Evolutionary conservation across 495 filamentous ascomycete species (phyloP), one percentile per base, ranked within the genome.

Genomic region (Staphylotrichum tortipilum): DNA sequence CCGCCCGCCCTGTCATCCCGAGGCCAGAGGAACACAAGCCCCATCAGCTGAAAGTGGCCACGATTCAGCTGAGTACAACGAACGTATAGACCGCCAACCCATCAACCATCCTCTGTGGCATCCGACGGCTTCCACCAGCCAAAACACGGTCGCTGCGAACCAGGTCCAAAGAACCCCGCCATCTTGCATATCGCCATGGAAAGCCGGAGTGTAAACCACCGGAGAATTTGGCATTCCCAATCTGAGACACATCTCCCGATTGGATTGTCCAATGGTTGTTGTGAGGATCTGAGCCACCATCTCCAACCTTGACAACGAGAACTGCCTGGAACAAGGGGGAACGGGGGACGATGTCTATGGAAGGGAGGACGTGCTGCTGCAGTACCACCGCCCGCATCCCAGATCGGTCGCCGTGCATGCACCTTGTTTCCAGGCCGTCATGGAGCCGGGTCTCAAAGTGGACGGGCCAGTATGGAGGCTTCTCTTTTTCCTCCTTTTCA

Each of bases 341-440:
- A 28, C 26, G 26, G 26, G 26, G 26, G 26, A 28, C 6, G 10
- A 28, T 1, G 18, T n/a, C 37, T 3, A 6, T 11, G 19, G 21
- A 4, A 10, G 36, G 36, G 23, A 12, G 26, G 9, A 7, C 18
- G 17, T 21, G 18, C 11, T 14, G 18, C 47, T 50, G 47, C 22
- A 9, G 47, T 43, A 50, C 28, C 38, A 43, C 38, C 47, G 35
- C 29, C 4, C 47, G 33, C n/a, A 29, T 39, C 47, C 47, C 39
- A 43, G 37, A 48, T 43, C 30, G 38, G 38, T 50, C 30, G 18
- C 44, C 21, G 30, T 44, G 39, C 47, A 43, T 50, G 7, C 39
- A 1, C 29, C 17, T 38, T 4, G 12, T 28, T 19, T 19, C 14
- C 8, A 28, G 22, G 33, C 44, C 44, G n/a, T 29, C 33, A n/a